Percentiles rank a stretch among this genome's conserved stretches.
Evolutionary conservation across 2,329 filamentous ascomycete genomes (phyloP).

Genomic region (Stagonosporopsis rhizophila): DNA sequence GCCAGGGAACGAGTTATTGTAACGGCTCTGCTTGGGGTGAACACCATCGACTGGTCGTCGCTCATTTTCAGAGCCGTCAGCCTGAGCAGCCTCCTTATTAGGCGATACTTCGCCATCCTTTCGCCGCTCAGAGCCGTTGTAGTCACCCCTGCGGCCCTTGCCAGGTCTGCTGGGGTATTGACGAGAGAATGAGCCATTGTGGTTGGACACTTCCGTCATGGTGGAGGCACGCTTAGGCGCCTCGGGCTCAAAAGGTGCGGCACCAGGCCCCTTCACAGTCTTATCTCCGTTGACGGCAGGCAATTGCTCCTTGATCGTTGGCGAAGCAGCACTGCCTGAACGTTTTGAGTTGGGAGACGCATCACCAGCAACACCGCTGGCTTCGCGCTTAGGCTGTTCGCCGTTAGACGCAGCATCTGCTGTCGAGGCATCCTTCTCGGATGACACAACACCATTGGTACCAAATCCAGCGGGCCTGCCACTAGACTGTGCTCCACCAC

Average conservation of each 20-base stretch:
- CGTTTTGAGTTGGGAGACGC: conserved; percentile 47
- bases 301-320: conserved; percentile 37
- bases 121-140: conserved; percentile 38
- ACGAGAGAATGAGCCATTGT: conserved; percentile 39
- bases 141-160: conserved; percentile 44
- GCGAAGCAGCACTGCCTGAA: conserved; percentile 42
- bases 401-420: conserved; percentile 33
- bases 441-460: conserved; percentile 46
- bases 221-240: conserved; percentile 29
- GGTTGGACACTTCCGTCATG: conserved; percentile 28
- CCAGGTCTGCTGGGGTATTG: conserved; percentile 39
- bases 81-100: conserved; percentile 44
- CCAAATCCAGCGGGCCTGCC: conserved; percentile 54
- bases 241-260: conserved; percentile 33
- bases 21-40: conserved; percentile 41
- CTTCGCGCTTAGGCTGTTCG: conserved; percentile 45
- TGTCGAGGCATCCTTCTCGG: conserved; percentile 47
- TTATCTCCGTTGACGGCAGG: conserved; percentile 35
- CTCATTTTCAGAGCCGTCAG: conserved; percentile 44
- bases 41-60: conserved; percentile 44
- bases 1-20: conserved; percentile 43
- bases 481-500: conserved; percentile 63
- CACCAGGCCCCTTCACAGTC: conserved; percentile 25
- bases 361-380: conserved; percentile 36
- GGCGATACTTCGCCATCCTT: conserved; percentile 43